A percentile compares a stretch with the other conserved stretches of the same genome.
Evolutionary conservation across 345 rosid genomes (phyloP).

Genomic region (Citrus hindsii): DNA sequence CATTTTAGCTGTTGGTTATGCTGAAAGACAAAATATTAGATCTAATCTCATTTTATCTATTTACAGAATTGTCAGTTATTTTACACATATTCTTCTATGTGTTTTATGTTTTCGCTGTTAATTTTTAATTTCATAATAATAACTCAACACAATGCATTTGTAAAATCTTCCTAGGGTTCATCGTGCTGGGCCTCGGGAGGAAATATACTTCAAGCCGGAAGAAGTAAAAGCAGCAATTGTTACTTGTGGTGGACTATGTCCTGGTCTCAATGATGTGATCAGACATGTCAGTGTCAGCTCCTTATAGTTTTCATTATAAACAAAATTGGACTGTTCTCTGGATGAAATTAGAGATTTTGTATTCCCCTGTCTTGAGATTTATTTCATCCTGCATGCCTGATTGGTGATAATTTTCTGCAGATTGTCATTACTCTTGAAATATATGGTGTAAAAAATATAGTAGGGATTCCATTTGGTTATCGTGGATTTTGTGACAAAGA

Average conservation of each 20-base stretch:
- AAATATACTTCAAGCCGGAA: conserved; percentile 83
- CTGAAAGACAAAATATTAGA: background rate
- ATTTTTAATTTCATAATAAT: background rate
- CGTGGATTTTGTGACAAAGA: conserved; percentile 78
- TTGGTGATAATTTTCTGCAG: conserved; percentile 38
- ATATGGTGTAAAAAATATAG: conserved; percentile 88
- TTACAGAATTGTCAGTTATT: background rate
- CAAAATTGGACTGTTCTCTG: background rate
- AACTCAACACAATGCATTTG: background rate
- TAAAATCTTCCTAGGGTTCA: conserved; percentile 58
- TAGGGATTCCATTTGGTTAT: conserved; percentile 95
- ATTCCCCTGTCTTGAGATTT: background rate
- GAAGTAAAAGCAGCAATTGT: conserved; percentile 89
- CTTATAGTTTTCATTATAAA: background rate
- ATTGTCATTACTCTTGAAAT: conserved; percentile 94
- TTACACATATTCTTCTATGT: background rate
- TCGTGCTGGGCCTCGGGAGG: conserved; percentile 92
- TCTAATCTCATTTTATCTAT: conserved; percentile 1
- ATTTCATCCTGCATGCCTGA: conserved; percentile 1
- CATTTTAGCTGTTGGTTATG: background rate
- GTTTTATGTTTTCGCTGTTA: background rate
- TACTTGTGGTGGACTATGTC: conserved; percentile 97
- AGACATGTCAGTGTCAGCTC: conserved; percentile 54
- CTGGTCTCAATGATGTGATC: conserved; percentile 93
- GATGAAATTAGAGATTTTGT: background rate